Percentiles rank a stretch among this genome's conserved stretches.
Evolutionary conservation across 2,329 filamentous ascomycete genomes (phyloP).

Genomic region (Aspergillus viridinutans): DNA sequence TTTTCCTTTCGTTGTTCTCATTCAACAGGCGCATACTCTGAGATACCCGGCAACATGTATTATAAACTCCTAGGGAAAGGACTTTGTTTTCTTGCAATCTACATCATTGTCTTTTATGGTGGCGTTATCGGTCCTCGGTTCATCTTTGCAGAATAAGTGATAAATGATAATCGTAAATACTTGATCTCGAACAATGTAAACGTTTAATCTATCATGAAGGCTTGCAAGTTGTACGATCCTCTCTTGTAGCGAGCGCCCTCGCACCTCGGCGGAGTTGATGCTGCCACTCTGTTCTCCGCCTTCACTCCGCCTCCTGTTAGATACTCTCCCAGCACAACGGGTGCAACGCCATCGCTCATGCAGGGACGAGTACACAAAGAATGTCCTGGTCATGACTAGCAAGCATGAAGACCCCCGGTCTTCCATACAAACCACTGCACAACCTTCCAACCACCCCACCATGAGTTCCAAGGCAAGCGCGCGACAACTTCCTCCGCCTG

Average conservation of each 20-base stretch:
- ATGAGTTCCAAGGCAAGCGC: slow-evolving; percentile 21
- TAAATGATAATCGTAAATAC: neutral
- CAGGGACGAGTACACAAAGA: slow-evolving; percentile 17
- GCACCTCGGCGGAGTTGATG: neutral
- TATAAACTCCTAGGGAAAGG: slow-evolving; percentile 1
- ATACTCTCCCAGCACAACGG: neutral
- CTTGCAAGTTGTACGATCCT: neutral
- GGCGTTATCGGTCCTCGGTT: neutral
- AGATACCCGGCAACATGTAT: slow-evolving; percentile 23
- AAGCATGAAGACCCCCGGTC: slow-evolving; percentile 31
- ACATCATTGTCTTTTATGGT: neutral
- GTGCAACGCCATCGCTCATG: neutral
- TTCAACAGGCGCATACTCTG: slow-evolving; percentile 20
- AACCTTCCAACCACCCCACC: slow-evolving; percentile 7
- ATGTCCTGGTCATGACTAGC: slow-evolving; percentile 34
- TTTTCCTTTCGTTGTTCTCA: neutral
- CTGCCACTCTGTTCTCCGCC: slow-evolving; percentile 11
- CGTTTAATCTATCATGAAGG: no score
- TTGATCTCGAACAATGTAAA: neutral
- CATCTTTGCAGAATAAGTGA: neutral
- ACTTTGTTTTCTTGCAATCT: neutral
- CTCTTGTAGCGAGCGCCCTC: neutral
- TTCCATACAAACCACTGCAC: slow-evolving; percentile 17
- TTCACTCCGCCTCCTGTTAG: neutral
- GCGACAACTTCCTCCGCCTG: slow-evolving; percentile 63